phyloP scores from a whole-genome alignment of 1,284 basidiomycete species.

The Cutaneotrichosporon sp. region DNA sequence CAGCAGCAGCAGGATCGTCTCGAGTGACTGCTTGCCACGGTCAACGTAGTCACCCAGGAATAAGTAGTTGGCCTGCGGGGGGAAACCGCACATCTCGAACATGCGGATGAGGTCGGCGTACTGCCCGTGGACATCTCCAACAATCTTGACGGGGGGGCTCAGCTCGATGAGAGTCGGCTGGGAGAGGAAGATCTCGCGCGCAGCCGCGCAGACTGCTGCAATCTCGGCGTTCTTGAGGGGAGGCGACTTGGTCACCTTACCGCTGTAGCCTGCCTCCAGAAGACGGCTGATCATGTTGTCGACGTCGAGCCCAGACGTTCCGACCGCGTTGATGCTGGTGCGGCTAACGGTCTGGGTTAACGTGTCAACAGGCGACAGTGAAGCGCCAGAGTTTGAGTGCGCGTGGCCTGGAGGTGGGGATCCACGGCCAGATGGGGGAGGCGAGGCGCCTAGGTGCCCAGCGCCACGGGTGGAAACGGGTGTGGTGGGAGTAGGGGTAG shows the following conservation, averaged over 20 bases:
- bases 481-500: constrained; percentile 42
- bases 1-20: constrained; percentile 92
- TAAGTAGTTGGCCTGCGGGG: constrained; percentile 94
- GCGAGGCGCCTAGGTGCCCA: constrained; percentile 35
- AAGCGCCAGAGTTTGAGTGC: constrained; percentile 32
- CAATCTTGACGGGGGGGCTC: constrained; percentile 97
- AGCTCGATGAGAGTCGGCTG: constrained; percentile 98
- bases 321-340: constrained; percentile 27
- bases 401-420: constrained; percentile 34
- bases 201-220: constrained; percentile 90
- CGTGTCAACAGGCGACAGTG: constrained; percentile 40
- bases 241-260: constrained; percentile 95
- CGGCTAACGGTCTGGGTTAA: constrained; percentile 42
- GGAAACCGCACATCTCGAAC: constrained; percentile 99
- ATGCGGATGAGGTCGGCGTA: constrained; percentile 97
- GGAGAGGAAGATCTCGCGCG: constrained; percentile 91
- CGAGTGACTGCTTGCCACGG: constrained; percentile 95
- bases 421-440: constrained; percentile 39
- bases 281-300: constrained; percentile 98
- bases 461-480: constrained; percentile 47
- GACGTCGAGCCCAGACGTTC: constrained; percentile 66
- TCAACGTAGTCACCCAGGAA: constrained; percentile 99
- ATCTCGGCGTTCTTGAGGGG: constrained; percentile 97
- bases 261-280: constrained; percentile 94
- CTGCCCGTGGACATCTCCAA: constrained; percentile 98